A percentile compares a stretch with the other conserved stretches of the same genome.
Conservation (phyloP, 805 yeast genomes). For the Kregervanrija fluxuum region DNA sequence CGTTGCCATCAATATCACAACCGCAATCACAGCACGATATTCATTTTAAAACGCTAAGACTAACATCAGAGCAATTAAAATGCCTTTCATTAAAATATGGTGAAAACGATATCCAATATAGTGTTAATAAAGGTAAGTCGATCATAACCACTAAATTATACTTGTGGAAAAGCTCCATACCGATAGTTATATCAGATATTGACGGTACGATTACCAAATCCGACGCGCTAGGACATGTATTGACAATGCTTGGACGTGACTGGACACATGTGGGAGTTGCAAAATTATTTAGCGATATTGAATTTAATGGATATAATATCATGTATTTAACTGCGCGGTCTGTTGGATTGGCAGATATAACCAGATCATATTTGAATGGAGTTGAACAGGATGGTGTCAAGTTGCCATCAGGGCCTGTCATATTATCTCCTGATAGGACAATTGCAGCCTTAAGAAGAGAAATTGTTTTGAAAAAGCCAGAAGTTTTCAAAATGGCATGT, state of each 20-base stretch:
- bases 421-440: conserved; percentile 90
- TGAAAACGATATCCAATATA: conserved; percentile 67
- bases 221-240: conserved; percentile 93
- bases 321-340: conserved; percentile 92
- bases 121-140: conserved; percentile 79
- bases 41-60: conserved; percentile 80
- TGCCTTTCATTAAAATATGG: conserved; percentile 71
- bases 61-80: conserved; percentile 84
- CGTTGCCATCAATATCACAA: conserved; percentile 17
- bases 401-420: conserved; percentile 88
- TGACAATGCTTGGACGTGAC: conserved; percentile 89
- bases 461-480: conserved; percentile 90
- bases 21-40: conserved; percentile 10
- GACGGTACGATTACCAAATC: conserved; percentile 98
- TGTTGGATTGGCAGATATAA: conserved; percentile 91
- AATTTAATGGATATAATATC: conserved; percentile 83
- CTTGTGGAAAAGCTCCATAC: conserved; percentile 77
- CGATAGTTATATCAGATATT: conserved; percentile 93
- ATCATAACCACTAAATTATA: conserved; percentile 64
- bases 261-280: conserved; percentile 99
- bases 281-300: conserved; percentile 78
- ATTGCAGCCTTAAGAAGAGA: conserved; percentile 92
- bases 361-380: conserved; percentile 74
- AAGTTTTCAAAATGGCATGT: conserved; percentile 98
- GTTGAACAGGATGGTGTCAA: conserved; percentile 68